Evolutionary conservation across 176 grass and related monocot species (phyloP).

Genomic region (Avena eriantha): DNA sequence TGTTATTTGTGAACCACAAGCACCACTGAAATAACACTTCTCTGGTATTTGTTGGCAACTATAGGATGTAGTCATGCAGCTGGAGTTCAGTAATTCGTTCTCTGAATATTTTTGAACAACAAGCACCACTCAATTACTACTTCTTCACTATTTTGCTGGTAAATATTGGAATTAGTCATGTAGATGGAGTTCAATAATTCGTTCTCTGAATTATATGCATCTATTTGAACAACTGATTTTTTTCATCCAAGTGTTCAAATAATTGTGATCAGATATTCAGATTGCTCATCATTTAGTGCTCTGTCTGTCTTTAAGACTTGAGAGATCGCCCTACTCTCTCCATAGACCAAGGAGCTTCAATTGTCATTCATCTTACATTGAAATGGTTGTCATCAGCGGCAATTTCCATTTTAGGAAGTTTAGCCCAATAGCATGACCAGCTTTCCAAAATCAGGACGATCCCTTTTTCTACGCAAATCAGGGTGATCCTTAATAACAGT

Average conservation of each 20-base stretch:
- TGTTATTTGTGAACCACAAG: not conserved
- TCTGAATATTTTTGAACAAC: not conserved
- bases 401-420: not conserved
- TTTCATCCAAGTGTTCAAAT: not conserved
- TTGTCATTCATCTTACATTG: not conserved
- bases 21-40: not conserved
- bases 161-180: not conserved
- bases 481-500: not conserved
- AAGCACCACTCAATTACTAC: not conserved
- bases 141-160: not conserved
- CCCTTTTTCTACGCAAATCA: not conserved
- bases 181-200: not conserved
- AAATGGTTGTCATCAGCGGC: not conserved
- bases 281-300: not conserved
- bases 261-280: not conserved
- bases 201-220: not conserved
- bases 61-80: not conserved
- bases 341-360: not conserved
- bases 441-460: not conserved
- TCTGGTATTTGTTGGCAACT: not conserved
- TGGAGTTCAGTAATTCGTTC: constrained; percentile 1
- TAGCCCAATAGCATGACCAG: not conserved
- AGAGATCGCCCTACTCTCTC: not conserved
- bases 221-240: not conserved
- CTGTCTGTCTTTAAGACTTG: not conserved